Evolutionary conservation across 2,329 filamentous ascomycete genomes (phyloP).

Genomic region (Monosporascus sp.): DNA sequence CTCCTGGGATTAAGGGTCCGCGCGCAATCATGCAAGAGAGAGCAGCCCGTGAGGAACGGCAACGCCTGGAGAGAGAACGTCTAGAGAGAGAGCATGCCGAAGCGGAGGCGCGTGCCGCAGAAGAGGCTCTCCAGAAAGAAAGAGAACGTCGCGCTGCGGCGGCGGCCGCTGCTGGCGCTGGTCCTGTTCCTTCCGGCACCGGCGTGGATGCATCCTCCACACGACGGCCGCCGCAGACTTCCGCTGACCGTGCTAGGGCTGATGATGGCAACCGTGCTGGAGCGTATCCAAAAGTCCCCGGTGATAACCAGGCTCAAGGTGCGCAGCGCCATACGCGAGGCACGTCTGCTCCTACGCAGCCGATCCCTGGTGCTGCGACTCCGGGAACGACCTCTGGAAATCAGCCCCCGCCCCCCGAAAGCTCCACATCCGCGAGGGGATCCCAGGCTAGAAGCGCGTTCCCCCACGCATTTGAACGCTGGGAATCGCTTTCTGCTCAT

Average conservation of each 20-base stretch:
- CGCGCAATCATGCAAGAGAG: constrained; percentile 89
- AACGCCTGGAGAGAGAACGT: constrained; percentile 52
- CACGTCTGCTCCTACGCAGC: constrained; percentile 14
- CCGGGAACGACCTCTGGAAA: constrained; percentile 18
- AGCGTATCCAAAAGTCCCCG: constrained; percentile 12
- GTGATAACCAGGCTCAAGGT: constrained; percentile 14
- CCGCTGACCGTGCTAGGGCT: constrained; percentile 14
- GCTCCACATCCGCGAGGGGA: constrained; percentile 13
- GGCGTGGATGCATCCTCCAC: constrained; percentile 10
- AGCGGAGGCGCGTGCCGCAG: constrained; percentile 48
- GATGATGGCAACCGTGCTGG: constrained; percentile 14
- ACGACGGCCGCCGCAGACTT: constrained; percentile 15
- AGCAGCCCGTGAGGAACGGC: constrained; percentile 67
- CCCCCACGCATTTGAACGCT: constrained; percentile 94
- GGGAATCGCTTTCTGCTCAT: constrained; percentile 94
- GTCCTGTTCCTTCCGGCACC: constrained; percentile 7
- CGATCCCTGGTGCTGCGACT: constrained; percentile 7
- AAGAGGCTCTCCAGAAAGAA: constrained; percentile 52
- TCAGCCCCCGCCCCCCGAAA: constrained; percentile 29
- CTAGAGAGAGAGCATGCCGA: constrained; percentile 54
- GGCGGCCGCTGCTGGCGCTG: constrained; percentile 40
- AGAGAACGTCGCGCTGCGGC: constrained; percentile 56
- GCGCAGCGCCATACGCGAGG: constrained; percentile 21
- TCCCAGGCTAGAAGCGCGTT: constrained; percentile 61
- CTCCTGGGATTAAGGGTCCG: constrained; percentile 72